Conservation (phyloP, 768 basidiomycete genomes). For the Calocybe gangraenosa region DNA sequence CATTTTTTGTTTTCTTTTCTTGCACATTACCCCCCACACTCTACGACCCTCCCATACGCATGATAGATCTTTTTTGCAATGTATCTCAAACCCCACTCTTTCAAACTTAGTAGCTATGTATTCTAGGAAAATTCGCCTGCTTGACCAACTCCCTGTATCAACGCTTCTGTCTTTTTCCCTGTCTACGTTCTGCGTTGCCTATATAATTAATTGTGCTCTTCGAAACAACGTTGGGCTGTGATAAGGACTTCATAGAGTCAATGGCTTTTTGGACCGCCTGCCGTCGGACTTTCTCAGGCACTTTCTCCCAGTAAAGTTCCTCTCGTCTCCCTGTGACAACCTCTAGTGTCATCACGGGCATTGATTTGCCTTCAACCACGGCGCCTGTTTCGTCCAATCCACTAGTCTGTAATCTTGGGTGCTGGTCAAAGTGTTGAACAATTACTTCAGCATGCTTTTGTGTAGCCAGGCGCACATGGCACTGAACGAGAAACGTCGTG, state of each 20-base stretch:
- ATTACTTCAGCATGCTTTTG: constrained; percentile 43
- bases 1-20: not conserved
- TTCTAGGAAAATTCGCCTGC: no score
- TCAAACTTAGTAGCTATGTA: no score
- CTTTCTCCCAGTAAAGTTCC: constrained; percentile 74
- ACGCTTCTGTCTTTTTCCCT: constrained; percentile 7
- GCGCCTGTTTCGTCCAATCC: constrained; percentile 56
- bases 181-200: not conserved
- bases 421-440: constrained; percentile 36
- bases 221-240: no score
- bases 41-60: no score
- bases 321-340: constrained; percentile 60
- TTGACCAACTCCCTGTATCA: no score
- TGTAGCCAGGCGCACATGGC: constrained; percentile 64
- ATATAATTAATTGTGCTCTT: not conserved
- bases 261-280: constrained; percentile 38
- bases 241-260: not conserved
- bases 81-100: no score
- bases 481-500: constrained; percentile 35
- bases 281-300: constrained; percentile 66
- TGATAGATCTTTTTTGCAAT: no score
- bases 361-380: constrained; percentile 3
- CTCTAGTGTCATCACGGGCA: constrained; percentile 42
- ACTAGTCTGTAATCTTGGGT: constrained; percentile 34
- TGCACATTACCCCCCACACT: no score